phyloP scores from a whole-genome alignment of 2,329 filamentous ascomycete species.

The Trichoderma oligosporum region DNA sequence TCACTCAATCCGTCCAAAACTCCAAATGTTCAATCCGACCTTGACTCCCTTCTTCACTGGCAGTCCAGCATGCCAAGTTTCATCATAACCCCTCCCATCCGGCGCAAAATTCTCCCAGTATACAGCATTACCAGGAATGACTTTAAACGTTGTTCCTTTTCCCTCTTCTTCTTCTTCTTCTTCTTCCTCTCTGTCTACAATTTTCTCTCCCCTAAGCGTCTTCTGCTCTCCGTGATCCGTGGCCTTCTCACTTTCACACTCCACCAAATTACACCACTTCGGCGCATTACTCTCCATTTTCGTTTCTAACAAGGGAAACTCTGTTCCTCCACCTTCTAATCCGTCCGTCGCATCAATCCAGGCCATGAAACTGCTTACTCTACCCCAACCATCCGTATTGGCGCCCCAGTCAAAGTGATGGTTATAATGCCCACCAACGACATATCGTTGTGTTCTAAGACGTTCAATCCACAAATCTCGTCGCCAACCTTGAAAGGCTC shows the following conservation, averaged over 20 bases:
- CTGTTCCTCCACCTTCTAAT: conserved; percentile 47
- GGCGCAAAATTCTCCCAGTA: conserved; percentile 57
- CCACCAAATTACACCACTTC: conserved; percentile 48
- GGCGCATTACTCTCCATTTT: conserved; percentile 25
- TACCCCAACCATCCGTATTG: conserved; percentile 42
- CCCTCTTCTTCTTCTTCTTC: conserved; percentile 16
- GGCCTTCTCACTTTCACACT: conserved; percentile 33
- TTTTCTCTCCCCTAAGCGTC: conserved; percentile 16
- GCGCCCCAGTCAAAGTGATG: conserved; percentile 55
- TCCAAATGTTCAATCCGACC: conserved; percentile 57
- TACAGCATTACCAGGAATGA: conserved; percentile 50
- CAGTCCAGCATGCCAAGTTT: conserved; percentile 54
- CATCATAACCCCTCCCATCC: conserved; percentile 49
- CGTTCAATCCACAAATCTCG: conserved; percentile 51
- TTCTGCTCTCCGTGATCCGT: background rate
- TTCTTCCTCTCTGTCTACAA: background rate
- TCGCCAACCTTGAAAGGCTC: conserved; percentile 51
- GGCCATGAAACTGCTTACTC: conserved; percentile 53
- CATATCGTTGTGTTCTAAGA: conserved; percentile 50
- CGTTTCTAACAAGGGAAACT: conserved; percentile 44
- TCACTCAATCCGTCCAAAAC: conserved; percentile 38
- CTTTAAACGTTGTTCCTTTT: conserved; percentile 44
- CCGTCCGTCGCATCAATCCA: conserved; percentile 43
- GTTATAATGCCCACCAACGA: conserved; percentile 45
- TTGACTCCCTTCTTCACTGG: conserved; percentile 49